A percentile compares a stretch with the other conserved stretches of the same genome.
These are phyloP conservation scores for Aspergillus sp. DNA, from an alignment of 2,329 filamentous ascomycete species.

Conservation along the genomic window DNA sequence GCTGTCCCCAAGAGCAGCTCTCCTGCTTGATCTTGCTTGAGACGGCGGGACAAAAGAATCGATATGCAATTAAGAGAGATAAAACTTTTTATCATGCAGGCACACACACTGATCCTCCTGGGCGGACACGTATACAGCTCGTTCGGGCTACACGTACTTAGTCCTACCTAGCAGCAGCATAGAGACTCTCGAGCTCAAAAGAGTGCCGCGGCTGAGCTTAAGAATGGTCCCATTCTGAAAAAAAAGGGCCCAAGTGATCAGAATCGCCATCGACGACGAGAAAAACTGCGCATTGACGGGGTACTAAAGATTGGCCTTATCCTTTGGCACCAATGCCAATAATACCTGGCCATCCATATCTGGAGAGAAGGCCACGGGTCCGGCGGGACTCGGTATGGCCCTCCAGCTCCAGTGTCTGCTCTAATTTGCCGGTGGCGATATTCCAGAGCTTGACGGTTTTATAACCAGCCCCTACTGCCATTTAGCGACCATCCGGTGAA, in stretches of 20 bases:
- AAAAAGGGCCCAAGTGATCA: not conserved
- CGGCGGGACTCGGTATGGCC: no score
- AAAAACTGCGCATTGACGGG: not conserved
- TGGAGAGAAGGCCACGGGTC: not conserved
- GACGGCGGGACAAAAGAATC: not conserved
- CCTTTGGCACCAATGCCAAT: not conserved
- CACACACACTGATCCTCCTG: not conserved
- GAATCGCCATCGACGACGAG: not conserved
- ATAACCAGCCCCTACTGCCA: not conserved
- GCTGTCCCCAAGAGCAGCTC: not conserved
- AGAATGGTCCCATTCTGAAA: not conserved
- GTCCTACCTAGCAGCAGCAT: not conserved
- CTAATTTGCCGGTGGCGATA: not conserved
- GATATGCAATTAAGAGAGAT: not conserved
- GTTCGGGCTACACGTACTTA: not conserved
- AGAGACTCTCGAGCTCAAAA: not conserved
- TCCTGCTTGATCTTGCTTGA: not conserved
- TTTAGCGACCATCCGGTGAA: not conserved
- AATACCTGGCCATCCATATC: not conserved
- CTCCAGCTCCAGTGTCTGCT: not conserved
- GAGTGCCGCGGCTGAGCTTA: not conserved
- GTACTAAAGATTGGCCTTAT: not conserved
- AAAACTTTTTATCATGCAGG: not conserved
- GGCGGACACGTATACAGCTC: not conserved
- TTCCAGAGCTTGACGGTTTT: not conserved